These are phyloP conservation scores for Ilex paraguariensis DNA, from an alignment of 305 asterid genomes.

Conservation along the genomic window DNA sequence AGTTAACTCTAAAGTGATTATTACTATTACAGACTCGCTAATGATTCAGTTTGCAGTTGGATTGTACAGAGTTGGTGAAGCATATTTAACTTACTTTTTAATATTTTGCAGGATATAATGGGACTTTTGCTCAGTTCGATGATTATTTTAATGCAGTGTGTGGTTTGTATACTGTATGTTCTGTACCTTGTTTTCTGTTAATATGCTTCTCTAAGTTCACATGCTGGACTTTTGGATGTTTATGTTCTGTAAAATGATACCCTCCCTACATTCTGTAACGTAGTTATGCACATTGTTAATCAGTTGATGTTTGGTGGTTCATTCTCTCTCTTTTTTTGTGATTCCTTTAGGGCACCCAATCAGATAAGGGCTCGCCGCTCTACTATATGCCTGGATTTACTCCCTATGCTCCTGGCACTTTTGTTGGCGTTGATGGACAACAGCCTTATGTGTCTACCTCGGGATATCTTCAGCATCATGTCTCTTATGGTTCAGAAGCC, in stretches of 20 bases:
- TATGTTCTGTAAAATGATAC: not conserved
- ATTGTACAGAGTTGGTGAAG: not conserved
- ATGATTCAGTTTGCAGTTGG: too few species aligned
- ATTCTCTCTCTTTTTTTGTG: not conserved
- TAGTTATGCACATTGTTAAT: not conserved
- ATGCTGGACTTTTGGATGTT: not conserved
- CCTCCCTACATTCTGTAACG: not conserved
- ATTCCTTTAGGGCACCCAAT: conserved; percentile 39
- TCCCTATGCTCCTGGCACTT: conserved; percentile 45
- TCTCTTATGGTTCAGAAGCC: conserved; percentile 48
- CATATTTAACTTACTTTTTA: not conserved
- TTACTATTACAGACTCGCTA: too few species aligned
- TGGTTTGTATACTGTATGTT: conserved; percentile 42
- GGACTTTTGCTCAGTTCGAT: conserved; percentile 42
- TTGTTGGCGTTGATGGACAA: conserved; percentile 48
- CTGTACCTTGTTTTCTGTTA: conserved; percentile 2
- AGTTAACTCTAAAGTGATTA: too few species aligned
- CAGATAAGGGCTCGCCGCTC: conserved; percentile 42
- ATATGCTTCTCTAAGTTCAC: not conserved
- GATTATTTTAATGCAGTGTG: conserved; percentile 33
- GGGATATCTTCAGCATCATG: conserved; percentile 39
- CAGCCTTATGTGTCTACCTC: conserved; percentile 39
- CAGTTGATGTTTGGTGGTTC: not conserved
- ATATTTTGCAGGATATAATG: conserved; percentile 41
- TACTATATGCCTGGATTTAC: conserved; percentile 58